These are phyloP conservation scores for Croton setiger DNA, from an alignment of 441 rosid species.

Conservation along the genomic window DNA sequence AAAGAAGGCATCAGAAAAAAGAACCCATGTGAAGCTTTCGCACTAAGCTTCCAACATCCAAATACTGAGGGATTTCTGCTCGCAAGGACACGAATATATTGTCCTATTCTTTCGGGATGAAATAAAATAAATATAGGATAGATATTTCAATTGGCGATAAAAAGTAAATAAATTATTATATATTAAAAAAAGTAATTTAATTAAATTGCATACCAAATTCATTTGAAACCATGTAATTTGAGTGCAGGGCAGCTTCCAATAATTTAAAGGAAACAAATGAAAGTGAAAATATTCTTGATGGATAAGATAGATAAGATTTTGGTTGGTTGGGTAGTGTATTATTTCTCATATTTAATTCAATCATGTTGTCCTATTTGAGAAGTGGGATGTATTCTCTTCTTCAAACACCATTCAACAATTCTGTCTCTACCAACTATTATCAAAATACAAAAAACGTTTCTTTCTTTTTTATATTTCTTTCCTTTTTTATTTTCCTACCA, in stretches of 20 bases:
- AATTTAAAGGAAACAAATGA: not conserved
- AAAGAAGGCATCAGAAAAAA: slow-evolving; percentile 19
- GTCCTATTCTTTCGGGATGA: not conserved
- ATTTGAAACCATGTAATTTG: no score
- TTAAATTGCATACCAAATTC: no score
- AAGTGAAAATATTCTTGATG: not conserved
- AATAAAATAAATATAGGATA: no score
- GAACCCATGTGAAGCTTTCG: slow-evolving; percentile 34
- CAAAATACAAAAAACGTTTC: no score
- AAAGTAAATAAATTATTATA: no score
- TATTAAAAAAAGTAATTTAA: no score
- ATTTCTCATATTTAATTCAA: not conserved
- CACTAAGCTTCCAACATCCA: slow-evolving; percentile 24
- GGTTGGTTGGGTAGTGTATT: not conserved
- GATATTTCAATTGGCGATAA: no score
- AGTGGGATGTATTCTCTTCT: slow-evolving; percentile 24
- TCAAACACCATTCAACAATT: slow-evolving; percentile 11
- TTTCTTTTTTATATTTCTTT: no score
- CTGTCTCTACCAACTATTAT: no score
- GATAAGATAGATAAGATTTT: not conserved
- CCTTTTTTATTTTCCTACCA: no score
- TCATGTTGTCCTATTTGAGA: slow-evolving; percentile 21
- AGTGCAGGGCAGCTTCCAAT: slow-evolving; percentile 12
- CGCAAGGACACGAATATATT: slow-evolving; percentile 16
- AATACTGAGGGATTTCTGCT: slow-evolving; percentile 12